These are phyloP conservation scores for Gastrolobium bilobum DNA, from an alignment of 306 rosid species.

Conservation along the genomic window DNA sequence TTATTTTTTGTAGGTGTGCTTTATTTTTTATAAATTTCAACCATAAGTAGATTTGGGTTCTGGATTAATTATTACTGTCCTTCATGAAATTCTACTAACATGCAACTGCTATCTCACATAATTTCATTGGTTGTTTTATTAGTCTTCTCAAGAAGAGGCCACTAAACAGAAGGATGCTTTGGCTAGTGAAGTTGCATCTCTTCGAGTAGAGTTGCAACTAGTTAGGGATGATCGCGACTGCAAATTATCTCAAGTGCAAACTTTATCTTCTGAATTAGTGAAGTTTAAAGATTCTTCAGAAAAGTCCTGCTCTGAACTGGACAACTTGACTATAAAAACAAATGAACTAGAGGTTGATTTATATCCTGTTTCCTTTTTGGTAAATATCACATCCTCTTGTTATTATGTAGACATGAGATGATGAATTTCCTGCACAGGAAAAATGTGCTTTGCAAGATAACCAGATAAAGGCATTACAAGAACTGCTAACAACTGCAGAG, in stretches of 20 bases:
- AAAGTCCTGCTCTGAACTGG: conserved; percentile 67
- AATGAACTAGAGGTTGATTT: conserved; percentile 80
- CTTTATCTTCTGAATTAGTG: conserved; percentile 67
- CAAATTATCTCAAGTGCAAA: conserved; percentile 69
- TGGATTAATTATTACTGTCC: background rate
- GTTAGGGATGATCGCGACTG: conserved; percentile 83
- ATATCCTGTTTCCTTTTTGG: conserved; percentile 28
- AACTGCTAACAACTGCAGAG: conserved; percentile 72
- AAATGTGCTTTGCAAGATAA: conserved; percentile 74
- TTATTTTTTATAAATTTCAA: background rate
- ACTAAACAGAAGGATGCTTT: conserved; percentile 85
- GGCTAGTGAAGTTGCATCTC: conserved; percentile 72
- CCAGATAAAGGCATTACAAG: conserved; percentile 67
- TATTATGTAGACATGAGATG: conserved; percentile 26
- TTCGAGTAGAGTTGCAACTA: conserved; percentile 80
- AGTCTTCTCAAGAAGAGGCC: conserved; percentile 97
- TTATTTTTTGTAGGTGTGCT: background rate
- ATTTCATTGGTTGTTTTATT: conserved; percentile 45
- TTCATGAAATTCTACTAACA: conserved; percentile 16
- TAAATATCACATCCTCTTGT: conserved; percentile 20
- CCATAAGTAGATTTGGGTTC: background rate
- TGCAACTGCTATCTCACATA: conserved; percentile 18
- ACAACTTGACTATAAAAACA: conserved; percentile 61
- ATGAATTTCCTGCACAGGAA: conserved; percentile 62
- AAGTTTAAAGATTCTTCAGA: conserved; percentile 74